Conservation (phyloP, 306 rosid genomes). For the Luffa acutangula region DNA sequence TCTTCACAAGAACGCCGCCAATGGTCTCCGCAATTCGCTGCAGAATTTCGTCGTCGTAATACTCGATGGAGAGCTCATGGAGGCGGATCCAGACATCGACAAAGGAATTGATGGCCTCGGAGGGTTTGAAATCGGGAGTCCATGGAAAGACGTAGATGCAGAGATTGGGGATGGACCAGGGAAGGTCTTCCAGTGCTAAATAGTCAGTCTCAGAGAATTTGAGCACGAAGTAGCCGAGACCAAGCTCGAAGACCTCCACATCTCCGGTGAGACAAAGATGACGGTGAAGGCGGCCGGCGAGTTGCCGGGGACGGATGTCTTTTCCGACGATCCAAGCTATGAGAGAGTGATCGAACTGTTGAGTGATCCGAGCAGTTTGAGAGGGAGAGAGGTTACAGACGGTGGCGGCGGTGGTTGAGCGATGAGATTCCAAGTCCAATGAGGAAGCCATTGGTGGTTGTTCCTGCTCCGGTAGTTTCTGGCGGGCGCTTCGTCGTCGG, state of each 20-base stretch:
- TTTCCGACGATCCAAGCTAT: not conserved
- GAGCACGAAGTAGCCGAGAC: not conserved
- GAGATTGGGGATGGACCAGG: not conserved
- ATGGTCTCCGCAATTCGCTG: not conserved
- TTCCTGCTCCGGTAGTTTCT: not conserved
- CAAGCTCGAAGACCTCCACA: not conserved
- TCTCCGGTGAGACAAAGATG: not conserved
- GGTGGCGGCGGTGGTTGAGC: not conserved
- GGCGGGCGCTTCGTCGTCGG: not conserved
- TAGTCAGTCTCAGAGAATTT: not conserved
- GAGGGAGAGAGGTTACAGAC: not conserved
- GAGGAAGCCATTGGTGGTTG: not conserved
- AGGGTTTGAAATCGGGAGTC: constrained; percentile 1
- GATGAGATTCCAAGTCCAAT: not conserved
- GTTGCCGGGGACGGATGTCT: not conserved
- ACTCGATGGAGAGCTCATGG: not conserved
- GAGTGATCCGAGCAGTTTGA: not conserved
- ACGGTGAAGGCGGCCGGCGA: not conserved
- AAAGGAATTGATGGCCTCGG: not conserved
- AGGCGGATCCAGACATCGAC: not conserved
- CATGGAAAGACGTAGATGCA: not conserved
- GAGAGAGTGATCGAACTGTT: not conserved
- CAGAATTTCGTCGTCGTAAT: not conserved
- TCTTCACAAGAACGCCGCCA: not conserved
- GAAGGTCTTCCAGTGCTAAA: not conserved